Percentiles rank a stretch among this genome's conserved stretches.
Conservation (phyloP, 2,329 filamentous ascomycete species). For the Cercospora beticola region DNA sequence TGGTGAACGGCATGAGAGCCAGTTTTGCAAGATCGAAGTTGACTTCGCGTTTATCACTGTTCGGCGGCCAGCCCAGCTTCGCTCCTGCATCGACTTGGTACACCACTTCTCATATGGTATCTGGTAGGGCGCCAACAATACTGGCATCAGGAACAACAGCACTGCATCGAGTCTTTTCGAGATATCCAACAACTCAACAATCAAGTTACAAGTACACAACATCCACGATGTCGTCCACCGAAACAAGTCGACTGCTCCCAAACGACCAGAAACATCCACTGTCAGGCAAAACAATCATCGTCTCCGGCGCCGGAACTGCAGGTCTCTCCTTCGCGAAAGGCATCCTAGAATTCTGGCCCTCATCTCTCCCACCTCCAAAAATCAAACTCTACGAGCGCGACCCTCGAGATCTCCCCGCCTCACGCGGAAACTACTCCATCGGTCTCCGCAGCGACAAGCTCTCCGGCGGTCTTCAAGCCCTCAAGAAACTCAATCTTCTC, state of each 20-base stretch:
- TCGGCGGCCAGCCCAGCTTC: background rate
- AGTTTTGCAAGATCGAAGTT: background rate
- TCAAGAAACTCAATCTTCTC: conserved; percentile 17
- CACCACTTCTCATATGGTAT: background rate
- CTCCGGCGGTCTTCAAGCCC: conserved; percentile 14
- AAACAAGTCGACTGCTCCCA: background rate
- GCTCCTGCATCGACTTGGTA: background rate
- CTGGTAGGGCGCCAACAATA: background rate
- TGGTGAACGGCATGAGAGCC: background rate
- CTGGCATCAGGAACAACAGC: background rate
- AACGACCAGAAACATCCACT: background rate
- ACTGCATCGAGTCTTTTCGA: background rate
- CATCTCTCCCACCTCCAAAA: conserved; percentile 2
- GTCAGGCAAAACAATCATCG: conserved; percentile 21
- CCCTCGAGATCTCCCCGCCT: background rate
- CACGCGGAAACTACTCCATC: conserved; percentile 19
- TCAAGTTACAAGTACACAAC: background rate
- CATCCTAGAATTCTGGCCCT: conserved; percentile 12
- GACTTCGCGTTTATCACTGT: background rate
- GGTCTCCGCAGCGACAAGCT: conserved; percentile 14
- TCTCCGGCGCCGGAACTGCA: conserved; percentile 21
- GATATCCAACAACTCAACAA: background rate
- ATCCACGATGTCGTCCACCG: background rate
- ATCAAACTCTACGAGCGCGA: conserved; percentile 20
- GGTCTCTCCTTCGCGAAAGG: conserved; percentile 20